These are phyloP conservation scores for Plantago ovata DNA, from an alignment of 257 asterid genomes.

Conservation along the genomic window DNA sequence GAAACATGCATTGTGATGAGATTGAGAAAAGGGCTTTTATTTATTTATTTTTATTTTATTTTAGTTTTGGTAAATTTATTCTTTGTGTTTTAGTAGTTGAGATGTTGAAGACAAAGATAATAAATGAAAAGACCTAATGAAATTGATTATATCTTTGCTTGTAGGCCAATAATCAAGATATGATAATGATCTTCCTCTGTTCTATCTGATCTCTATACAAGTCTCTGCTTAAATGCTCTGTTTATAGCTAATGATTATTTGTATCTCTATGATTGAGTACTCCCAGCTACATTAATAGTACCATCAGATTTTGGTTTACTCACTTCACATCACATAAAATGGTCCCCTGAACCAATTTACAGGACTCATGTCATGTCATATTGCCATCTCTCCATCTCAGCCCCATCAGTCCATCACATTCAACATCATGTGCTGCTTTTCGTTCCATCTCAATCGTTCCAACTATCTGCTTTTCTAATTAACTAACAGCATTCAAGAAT, in stretches of 20 bases:
- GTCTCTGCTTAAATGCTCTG: not conserved
- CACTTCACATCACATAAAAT: slow-evolving; percentile 8
- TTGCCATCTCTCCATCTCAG: slow-evolving; percentile 47
- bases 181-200: not conserved
- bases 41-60: too few relatives aligned
- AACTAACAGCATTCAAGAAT: too few relatives aligned
- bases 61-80: too few relatives aligned
- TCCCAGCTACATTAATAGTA: slow-evolving; percentile 13
- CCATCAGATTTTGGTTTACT: not conserved
- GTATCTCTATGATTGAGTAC: not conserved
- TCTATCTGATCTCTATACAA: slow-evolving; percentile 2
- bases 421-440: slow-evolving; percentile 34
- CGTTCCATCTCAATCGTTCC: slow-evolving; percentile 28
- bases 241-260: not conserved
- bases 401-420: slow-evolving; percentile 22
- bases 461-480: not conserved
- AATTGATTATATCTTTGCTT: not conserved
- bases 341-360: slow-evolving; percentile 35
- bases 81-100: too few relatives aligned
- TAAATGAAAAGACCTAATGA: too few relatives aligned
- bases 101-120: too few relatives aligned
- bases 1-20: too few relatives aligned
- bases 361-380: slow-evolving; percentile 22
- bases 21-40: too few relatives aligned
- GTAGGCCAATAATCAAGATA: slow-evolving; percentile 10